These are phyloP conservation scores for Podosphaera aphanis DNA, from an alignment of 2,329 filamentous ascomycete genomes.

Conservation along the genomic window DNA sequence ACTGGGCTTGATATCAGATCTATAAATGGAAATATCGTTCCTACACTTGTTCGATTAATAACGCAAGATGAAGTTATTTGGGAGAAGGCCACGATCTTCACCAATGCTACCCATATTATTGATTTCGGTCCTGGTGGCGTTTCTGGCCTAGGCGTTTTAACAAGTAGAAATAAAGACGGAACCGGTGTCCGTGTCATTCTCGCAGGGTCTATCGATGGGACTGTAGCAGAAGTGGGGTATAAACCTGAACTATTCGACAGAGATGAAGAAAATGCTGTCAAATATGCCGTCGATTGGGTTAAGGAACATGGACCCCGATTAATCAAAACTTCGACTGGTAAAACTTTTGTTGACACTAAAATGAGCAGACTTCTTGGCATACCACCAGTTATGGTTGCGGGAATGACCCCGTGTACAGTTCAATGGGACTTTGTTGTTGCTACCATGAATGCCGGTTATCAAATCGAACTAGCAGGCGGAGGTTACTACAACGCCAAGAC, in stretches of 20 bases:
- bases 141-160: conserved; percentile 83
- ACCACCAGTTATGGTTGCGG: conserved; percentile 72
- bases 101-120: conserved; percentile 73
- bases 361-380: conserved; percentile 72
- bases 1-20: conserved; percentile 64
- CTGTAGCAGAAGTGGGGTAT: conserved; percentile 78
- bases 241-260: conserved; percentile 95
- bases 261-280: conserved; percentile 82
- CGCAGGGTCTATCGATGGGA: conserved; percentile 77
- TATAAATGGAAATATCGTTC: conserved; percentile 57
- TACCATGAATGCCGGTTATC: conserved; percentile 87
- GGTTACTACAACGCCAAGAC: conserved; percentile 66
- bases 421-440: conserved; percentile 80
- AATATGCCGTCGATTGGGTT: conserved; percentile 92
- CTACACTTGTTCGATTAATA: conserved; percentile 72
- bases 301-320: conserved; percentile 88
- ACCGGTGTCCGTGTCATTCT: conserved; percentile 92
- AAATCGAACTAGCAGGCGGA: conserved; percentile 73
- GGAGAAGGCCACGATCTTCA: conserved; percentile 85
- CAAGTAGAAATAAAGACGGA: conserved; percentile 97
- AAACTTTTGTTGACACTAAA: conserved; percentile 89
- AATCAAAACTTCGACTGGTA: conserved; percentile 67
- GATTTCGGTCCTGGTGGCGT: conserved; percentile 96
- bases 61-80: conserved; percentile 86
- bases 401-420: conserved; percentile 81